Evolutionary conservation across 2,329 filamentous ascomycete genomes (phyloP), one percentile per base, ranked within the genome.

Genomic region (Diaporthe citriasiana): DNA sequence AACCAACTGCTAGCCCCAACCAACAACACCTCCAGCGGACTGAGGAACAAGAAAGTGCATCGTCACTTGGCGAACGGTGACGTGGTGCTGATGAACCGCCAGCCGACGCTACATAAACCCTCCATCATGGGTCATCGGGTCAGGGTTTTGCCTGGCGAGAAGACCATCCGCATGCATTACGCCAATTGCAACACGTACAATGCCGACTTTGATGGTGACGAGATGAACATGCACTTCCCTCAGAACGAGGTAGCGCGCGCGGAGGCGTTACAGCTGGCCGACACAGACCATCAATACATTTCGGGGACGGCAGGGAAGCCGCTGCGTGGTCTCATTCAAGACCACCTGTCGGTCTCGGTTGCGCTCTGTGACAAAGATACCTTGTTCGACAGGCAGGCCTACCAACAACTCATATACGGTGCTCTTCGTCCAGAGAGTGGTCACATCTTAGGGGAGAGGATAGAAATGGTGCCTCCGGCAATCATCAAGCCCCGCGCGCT

Each of bases 141-240:
- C 69, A 91, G 95, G 75, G 96, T 99, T 8, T 86, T 99, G 25
- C 94, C 95, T 0, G 95, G 95, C 47, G 97, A 99, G 83, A 97
- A 97, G 85, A 98, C 97, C 0, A 95, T 99, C 82, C 95, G 97
- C 77, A 98, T 99, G 96, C 97, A 99, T 86, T 99, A 99, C 84
- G 96, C 97, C 79, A 99, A 99, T 83, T 98, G 97, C 83, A 99
- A 99, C 81, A 98, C 97, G 0, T 99, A 99, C 88, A 99, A 99
- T 79, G 97, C 97, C 42, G 97, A 99, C 88, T 99, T 99, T 81
- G 97, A 99, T 80, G 97, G 97, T 83, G 97, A 99, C 82, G 97
- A 99, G 84, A 99, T 99, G 97, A 99, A 99, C 83, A 97, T 99
- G 95, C 97, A 99, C 84, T 98, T 99, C 80, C 97, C 97, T 1